These are phyloP conservation scores for Trypanosoma scelopori DNA, from an alignment of 208 protist species.

Conservation along the genomic window DNA sequence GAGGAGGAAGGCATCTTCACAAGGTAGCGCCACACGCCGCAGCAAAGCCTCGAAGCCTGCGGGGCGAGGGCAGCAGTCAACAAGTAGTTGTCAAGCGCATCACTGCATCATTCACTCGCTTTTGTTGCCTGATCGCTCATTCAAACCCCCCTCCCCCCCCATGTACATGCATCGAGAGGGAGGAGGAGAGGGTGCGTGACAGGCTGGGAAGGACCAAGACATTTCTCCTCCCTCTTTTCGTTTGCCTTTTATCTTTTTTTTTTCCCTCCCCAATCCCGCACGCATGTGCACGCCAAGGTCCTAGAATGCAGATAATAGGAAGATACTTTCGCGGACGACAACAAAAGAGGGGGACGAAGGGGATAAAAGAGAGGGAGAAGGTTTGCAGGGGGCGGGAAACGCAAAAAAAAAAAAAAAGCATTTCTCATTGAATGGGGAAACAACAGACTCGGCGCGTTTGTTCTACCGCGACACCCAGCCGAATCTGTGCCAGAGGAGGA, in stretches of 20 bases:
- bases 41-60: too few relatives aligned
- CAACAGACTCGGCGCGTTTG: neutral
- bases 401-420: neutral
- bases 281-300: neutral
- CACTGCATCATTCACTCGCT: too few relatives aligned
- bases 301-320: too few relatives aligned
- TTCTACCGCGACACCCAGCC: neutral
- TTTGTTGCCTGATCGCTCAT: too few relatives aligned
- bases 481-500: neutral
- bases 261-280: neutral
- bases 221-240: constrained; percentile 1
- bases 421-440: neutral
- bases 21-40: constrained; percentile 18
- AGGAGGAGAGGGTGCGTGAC: neutral
- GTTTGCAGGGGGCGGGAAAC: too few relatives aligned
- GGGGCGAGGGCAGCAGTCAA: neutral
- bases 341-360: too few relatives aligned
- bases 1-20: constrained; percentile 82
- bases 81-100: neutral
- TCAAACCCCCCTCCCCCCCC: too few relatives aligned
- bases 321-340: too few relatives aligned
- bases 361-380: neutral
- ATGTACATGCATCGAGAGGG: too few relatives aligned
- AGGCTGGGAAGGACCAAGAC: neutral
- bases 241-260: neutral